These are phyloP conservation scores for Jaenimonas drosophilae DNA, from an alignment of 208 protist species.

Conservation along the genomic window DNA sequence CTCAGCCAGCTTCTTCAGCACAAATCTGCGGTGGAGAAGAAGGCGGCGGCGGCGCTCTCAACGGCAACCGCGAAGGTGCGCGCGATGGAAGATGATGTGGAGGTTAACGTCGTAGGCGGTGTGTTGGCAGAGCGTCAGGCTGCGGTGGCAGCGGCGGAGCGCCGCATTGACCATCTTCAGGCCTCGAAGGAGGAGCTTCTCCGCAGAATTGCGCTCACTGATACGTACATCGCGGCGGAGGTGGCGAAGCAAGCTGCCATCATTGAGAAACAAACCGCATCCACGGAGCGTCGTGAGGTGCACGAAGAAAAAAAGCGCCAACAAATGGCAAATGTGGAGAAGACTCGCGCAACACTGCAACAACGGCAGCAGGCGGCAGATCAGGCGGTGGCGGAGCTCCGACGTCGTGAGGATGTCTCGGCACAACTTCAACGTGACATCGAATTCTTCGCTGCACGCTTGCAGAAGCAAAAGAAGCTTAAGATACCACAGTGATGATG, in stretches of 20 bases:
- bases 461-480: too few species aligned
- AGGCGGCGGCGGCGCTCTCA: constrained; percentile 7
- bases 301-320: constrained; percentile 34
- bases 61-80: constrained; percentile 6
- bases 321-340: constrained; percentile 55
- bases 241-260: constrained; percentile 6
- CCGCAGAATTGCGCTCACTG: constrained; percentile 2
- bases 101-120: not conserved
- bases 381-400: constrained; percentile 16
- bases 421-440: constrained; percentile 31
- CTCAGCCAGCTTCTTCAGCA: constrained; percentile 17
- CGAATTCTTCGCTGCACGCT: too few species aligned
- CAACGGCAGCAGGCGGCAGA: constrained; percentile 13
- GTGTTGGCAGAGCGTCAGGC: constrained; percentile 1
- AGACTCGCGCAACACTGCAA: constrained; percentile 30
- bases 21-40: constrained; percentile 9
- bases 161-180: constrained; percentile 2
- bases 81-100: constrained; percentile 1
- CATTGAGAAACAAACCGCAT: constrained; percentile 9
- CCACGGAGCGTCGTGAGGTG: constrained; percentile 9
- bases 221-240: constrained; percentile 4
- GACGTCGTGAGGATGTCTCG: constrained; percentile 20
- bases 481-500: too few species aligned
- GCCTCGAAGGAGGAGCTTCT: not conserved
- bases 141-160: constrained; percentile 1